A percentile compares a stretch with the other conserved stretches of the same genome.
phyloP scores from a whole-genome alignment of 164 flowering plant species.

The Annona cherimola region DNA sequence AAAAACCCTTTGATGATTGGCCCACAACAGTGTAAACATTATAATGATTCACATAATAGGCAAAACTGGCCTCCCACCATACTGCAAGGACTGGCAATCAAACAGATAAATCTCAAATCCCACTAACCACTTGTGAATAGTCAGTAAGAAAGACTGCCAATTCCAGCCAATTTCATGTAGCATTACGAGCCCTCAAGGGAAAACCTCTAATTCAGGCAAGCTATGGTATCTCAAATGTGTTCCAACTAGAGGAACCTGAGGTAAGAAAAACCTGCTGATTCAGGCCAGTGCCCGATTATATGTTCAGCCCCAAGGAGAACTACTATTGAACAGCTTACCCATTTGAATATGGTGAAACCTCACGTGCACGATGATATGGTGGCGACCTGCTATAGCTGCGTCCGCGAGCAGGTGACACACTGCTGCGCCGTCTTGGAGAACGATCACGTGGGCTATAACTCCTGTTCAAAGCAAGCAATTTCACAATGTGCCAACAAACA shows the following conservation, averaged over 20 bases:
- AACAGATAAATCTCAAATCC: too few species aligned
- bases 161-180: too few species aligned
- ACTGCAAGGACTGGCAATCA: neutral
- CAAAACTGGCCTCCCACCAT: neutral
- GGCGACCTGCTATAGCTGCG: conserved; percentile 83
- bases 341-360: conserved; percentile 68
- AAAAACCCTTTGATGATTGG: neutral
- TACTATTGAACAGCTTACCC: conserved; percentile 37
- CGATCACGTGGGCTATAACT: conserved; percentile 81
- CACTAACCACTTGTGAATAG: too few species aligned
- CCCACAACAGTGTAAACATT: neutral
- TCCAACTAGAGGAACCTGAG: neutral
- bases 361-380: conserved; percentile 58
- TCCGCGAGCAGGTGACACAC: conserved; percentile 56
- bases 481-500: neutral
- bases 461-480: conserved; percentile 32
- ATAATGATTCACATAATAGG: neutral
- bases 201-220: too few species aligned
- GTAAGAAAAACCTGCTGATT: neutral
- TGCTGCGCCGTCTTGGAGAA: conserved; percentile 62
- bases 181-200: too few species aligned
- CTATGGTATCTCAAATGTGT: neutral
- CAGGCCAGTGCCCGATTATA: neutral
- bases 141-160: too few species aligned
- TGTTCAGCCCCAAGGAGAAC: neutral